Conservation (phyloP, 2,329 filamentous ascomycete genomes). For the Phyllosticta citribraziliensis region DNA sequence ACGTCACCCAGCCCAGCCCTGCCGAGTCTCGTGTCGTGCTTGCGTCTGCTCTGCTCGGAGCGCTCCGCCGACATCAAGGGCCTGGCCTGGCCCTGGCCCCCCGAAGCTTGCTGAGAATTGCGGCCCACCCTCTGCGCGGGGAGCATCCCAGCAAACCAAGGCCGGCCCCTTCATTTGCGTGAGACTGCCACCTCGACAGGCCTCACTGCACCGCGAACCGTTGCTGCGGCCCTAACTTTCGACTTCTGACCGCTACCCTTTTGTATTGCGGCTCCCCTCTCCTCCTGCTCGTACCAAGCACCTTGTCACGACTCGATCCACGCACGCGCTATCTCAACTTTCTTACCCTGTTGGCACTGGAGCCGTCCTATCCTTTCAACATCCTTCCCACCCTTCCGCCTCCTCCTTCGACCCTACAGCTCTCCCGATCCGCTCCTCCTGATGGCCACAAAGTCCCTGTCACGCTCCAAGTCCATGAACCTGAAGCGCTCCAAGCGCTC, state of each 20-base stretch:
- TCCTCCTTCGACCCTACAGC: slow-evolving; percentile 14
- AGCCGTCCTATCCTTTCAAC: slow-evolving; percentile 30
- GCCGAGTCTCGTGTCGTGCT: not conserved
- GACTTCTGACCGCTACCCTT: not conserved
- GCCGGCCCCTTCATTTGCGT: slow-evolving; percentile 10
- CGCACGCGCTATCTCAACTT: slow-evolving; percentile 11
- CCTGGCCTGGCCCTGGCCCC: not conserved
- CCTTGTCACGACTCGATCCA: slow-evolving; percentile 10
- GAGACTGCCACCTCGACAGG: slow-evolving; percentile 7
- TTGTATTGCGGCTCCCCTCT: slow-evolving; percentile 1
- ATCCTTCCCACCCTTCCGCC: slow-evolving; percentile 16
- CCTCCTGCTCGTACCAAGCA: slow-evolving; percentile 13
- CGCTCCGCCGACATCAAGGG: not conserved
- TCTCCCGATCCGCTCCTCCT: slow-evolving; percentile 21
- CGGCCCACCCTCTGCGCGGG: not conserved
- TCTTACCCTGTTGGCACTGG: slow-evolving; percentile 25
- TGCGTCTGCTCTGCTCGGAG: not conserved
- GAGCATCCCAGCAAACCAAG: not conserved
- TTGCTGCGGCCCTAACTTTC: not conserved
- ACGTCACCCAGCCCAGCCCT: not conserved
- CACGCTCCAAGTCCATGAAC: slow-evolving; percentile 24
- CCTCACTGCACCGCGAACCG: slow-evolving; percentile 1
- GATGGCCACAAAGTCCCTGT: slow-evolving; percentile 22
- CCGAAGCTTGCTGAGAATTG: not conserved
- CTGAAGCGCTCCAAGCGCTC: slow-evolving; percentile 9